Percentiles rank a stretch among this genome's conserved stretches.
Conservation (phyloP, 352 stramenopile genomes). For the Blastocystis sp. region DNA sequence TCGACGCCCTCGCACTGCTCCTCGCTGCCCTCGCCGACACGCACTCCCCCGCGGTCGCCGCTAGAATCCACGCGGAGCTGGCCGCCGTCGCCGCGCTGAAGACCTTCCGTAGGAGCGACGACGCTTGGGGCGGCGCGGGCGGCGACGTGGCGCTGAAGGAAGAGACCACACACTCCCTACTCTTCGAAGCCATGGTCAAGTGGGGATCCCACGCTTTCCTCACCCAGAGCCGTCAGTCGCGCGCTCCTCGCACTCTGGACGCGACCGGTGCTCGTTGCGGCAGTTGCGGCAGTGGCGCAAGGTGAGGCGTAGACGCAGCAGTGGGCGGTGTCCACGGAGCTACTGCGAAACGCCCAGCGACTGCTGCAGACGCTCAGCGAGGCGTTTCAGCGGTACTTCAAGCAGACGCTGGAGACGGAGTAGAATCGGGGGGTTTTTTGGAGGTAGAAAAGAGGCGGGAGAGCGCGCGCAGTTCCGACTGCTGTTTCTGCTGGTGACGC, state of each 20-base stretch:
- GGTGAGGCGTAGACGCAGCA: background rate
- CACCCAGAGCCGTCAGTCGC: conserved; percentile 12
- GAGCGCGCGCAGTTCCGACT: background rate
- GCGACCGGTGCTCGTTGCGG: background rate
- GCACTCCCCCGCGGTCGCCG: background rate
- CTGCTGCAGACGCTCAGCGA: background rate
- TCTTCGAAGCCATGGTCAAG: conserved; percentile 40
- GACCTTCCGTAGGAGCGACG: background rate
- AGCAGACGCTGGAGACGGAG: background rate
- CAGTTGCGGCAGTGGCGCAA: background rate
- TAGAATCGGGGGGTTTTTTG: background rate
- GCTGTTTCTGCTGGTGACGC: background rate
- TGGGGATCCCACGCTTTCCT: background rate
- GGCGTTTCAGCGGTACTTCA: background rate
- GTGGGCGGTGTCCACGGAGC: background rate
- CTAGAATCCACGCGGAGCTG: background rate
- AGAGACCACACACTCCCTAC: background rate
- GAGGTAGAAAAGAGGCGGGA: background rate
- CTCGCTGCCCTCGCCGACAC: background rate
- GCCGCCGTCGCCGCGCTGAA: background rate
- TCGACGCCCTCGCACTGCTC: background rate
- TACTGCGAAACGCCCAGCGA: background rate
- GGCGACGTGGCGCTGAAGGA: background rate
- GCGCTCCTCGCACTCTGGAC: background rate
- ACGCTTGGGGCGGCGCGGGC: background rate